Base-by-base conservation (phyloP, 371 early-diverging fungal genomes). In the Mucor piriformis region DNA sequence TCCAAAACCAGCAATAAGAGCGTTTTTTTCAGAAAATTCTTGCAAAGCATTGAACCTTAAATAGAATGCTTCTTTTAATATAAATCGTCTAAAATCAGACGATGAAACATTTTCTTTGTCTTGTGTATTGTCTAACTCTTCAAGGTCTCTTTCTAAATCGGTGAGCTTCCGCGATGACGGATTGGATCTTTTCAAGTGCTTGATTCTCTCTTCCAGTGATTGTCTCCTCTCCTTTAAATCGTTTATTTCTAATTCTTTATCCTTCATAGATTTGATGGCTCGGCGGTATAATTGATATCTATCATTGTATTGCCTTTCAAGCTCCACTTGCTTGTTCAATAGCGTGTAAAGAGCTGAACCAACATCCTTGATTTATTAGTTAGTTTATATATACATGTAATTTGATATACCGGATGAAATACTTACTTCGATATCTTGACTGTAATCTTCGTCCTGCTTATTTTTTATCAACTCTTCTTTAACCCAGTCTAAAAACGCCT, bases 21-120 rank as follows among this genome's bases (percentile, higher is more conserved):
- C 62, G 6, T 55, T 56, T 35, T 71, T 74, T 23, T 74, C 72
- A 7, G 72, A 66, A 59, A 58, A 70, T 54, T 71, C 75, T 48
- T 61, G 57, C 50, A 71, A 48, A 0, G 75, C 75, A 60, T 74
- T 74, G 34, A 74, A 74, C 10, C 66, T 53, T 18, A 71, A 16
- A 46, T 74, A 74, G 23, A 71, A 74, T 2, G 75, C 75, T 33
- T 74, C 75, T 2, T 64, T 57, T 15, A 74, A 51, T 18, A 69
- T 66, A 27, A 63, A 66, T 11, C 67, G 55, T 40, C 71, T 74
- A 34, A 66, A 74, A 47, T 66, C 72, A 13, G 50, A 55, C 16
- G 11, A 12, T 3, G 66, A 25, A 18, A 65, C 69, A 21, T 56
- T 50, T 18, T 69, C 72, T 34, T 16, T 49, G 0, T 60, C 37